Evolutionary conservation across 495 filamentous ascomycete species (phyloP), one percentile per base, ranked within the genome.

Genomic region (Talaromyces stipitatus): DNA sequence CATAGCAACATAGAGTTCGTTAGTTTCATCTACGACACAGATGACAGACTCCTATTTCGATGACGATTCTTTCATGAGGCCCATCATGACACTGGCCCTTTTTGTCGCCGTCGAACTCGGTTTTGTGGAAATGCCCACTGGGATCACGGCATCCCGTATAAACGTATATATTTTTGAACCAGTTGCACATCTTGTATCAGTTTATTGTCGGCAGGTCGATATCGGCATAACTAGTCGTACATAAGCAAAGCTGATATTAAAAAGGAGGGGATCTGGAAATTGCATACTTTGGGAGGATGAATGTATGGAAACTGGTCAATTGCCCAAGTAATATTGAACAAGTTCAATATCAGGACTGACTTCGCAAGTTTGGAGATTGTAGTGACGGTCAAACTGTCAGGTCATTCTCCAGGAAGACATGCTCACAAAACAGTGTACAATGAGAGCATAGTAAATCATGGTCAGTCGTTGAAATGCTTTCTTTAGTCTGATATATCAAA

Each of bases 121-220:
- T 88, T 56, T 81, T 74, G 63, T 87, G 81, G 68, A 88, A 87
- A 69, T 91, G 87, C 14, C 78, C 73, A 52, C 77, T 76, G 10
- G 85, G 86, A 58, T 88, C 82, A 36, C 76, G 70, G 62, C 87
- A 91, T 20, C 77, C 76, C 55, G 83, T 85, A 73, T 88, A 88
- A 73, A 91, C 84, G 69, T 88, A 88, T 66, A 83, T 89, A 69
- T 87, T 88, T 62, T 85, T 86, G 69, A 82, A 86, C 66, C 84
- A 86, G 72, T 88, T 81, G 78, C 87, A 91, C 87, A 91, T 91
- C 58, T 66, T 79, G 71, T 16, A 51, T n/a, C n/a, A 32, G 50
- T 52, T 11, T 52, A 10, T 26, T 50, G 9, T 24, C 12, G 36
- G 28, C 9, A 20, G 9, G 2, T 48, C 9, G 24, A 48, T 48